Conservation (phyloP, 129 eudicot species). For the Saussurea involucrata region DNA sequence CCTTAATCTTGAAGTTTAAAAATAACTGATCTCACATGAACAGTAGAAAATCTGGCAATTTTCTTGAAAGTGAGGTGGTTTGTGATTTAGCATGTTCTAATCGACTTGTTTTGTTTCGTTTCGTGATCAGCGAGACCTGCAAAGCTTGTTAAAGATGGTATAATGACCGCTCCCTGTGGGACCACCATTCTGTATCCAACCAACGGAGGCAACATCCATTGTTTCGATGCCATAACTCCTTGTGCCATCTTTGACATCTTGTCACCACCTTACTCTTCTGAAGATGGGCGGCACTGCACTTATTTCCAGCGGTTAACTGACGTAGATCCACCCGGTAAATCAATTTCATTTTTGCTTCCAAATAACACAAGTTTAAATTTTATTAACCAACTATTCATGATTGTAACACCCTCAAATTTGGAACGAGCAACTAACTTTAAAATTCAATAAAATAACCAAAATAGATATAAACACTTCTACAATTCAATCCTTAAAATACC, state of each 20-base stretch:
- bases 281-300: slow-evolving; percentile 90
- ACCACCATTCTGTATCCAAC: slow-evolving; percentile 79
- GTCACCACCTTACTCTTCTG: slow-evolving; percentile 89
- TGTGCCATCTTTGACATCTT: slow-evolving; percentile 94
- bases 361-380: neutral
- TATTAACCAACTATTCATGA: neutral
- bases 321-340: slow-evolving; percentile 57
- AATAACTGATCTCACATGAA: neutral
- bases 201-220: slow-evolving; percentile 86
- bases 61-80: neutral
- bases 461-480: too few species aligned
- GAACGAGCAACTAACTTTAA: too few species aligned
- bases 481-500: too few species aligned
- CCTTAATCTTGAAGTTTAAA: neutral
- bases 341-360: neutral
- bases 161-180: slow-evolving; percentile 83
- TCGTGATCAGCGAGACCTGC: slow-evolving; percentile 63
- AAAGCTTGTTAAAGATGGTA: slow-evolving; percentile 63
- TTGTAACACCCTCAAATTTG: too few species aligned
- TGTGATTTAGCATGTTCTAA: neutral
- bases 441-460: too few species aligned
- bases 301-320: slow-evolving; percentile 62
- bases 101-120: neutral
- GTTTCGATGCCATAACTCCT: slow-evolving; percentile 83
- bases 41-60: neutral